These are phyloP conservation scores for Globisporangium abappressorium DNA, from an alignment of 352 stramenopile genomes.

Conservation along the genomic window DNA sequence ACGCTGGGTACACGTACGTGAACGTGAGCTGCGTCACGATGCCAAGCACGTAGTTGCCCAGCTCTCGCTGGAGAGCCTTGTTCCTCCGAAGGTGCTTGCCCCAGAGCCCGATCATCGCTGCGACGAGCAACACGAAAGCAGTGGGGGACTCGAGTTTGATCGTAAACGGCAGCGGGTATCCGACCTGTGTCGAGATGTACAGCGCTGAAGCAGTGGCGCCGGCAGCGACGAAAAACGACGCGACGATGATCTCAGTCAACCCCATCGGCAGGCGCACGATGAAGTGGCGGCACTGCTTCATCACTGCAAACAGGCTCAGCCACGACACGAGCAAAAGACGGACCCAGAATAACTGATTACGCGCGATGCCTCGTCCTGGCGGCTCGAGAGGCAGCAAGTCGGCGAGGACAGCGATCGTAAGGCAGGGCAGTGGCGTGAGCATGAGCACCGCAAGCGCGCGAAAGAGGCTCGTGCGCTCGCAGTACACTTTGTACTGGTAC, in stretches of 20 bases:
- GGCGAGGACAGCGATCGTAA: not conserved
- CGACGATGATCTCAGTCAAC: not conserved
- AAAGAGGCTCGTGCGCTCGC: not conserved
- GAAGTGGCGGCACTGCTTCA: slow-evolving; percentile 16
- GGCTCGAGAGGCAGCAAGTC: slow-evolving; percentile 11
- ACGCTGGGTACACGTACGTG: slow-evolving; percentile 28
- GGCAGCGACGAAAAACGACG: not conserved
- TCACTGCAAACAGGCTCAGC: slow-evolving; percentile 12
- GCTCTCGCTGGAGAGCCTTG: not conserved
- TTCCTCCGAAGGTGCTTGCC: not conserved
- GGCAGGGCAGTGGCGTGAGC: slow-evolving; percentile 11
- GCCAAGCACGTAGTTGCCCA: slow-evolving; percentile 1
- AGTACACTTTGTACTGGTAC: not conserved
- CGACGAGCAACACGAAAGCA: not conserved
- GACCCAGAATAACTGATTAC: slow-evolving; percentile 12
- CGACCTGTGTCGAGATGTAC: not conserved
- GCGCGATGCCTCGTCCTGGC: not conserved
- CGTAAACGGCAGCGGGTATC: slow-evolving; percentile 1
- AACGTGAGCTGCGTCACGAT: not conserved
- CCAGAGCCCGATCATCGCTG: slow-evolving; percentile 5
- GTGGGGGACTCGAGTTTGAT: not conserved
- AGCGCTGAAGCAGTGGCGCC: not conserved
- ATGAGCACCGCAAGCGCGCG: slow-evolving; percentile 5
- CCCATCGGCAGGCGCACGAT: not conserved
- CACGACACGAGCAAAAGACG: not conserved